Base-by-base conservation (phyloP, 192 early-diverging fungal genomes). In the Linnemannia exigua region DNA sequence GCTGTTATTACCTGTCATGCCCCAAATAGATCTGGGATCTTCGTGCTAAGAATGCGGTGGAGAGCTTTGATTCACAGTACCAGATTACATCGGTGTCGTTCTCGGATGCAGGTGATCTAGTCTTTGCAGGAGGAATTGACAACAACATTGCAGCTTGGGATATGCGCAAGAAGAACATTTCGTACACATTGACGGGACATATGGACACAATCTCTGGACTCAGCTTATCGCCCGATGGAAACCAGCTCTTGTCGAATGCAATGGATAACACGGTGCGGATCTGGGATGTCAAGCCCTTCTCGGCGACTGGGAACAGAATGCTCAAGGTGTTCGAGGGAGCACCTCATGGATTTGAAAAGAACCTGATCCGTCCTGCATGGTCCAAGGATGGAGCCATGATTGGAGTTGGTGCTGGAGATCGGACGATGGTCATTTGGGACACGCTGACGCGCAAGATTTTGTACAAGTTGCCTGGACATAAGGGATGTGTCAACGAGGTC, bases 231-330 rank as follows among this genome's bases (percentile, higher is more conserved):
- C 96, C 97, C 14, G 95, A 97, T 77, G 97, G 98, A 31, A 91
- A 92, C 58, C 90, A 92, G 73, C 88, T 99, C 35, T 80, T 98
- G 48, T 96, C 95, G 11, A 97, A 97, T 73, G 91, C 95, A 6
- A 96, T 99, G 94, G 99, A 99, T 88, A 98, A 98, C 87, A 97
- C 97, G 17, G 96, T 97, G 17, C 90, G 96, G 28, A 93, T 97
- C 41, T 99, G 98, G 98, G 97, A 99, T 88, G 91, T 99, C 6
- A 96, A 96, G 38, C 98, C 97, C 4, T 99, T 96, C 74, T 86
- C 84, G 25, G 91, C 94, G 0, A 84, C 94, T 16, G 89, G 82
- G 4, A 93, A 94, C 73, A 92, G 98, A n/a, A 89, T 95, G 69
- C 87, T 95, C 74, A 95, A 94, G 70, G 92, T 92, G 22, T 94